Evolutionary conservation across 2,329 filamentous ascomycete genomes (phyloP).

Genomic region (Aspergillus glaucus): DNA sequence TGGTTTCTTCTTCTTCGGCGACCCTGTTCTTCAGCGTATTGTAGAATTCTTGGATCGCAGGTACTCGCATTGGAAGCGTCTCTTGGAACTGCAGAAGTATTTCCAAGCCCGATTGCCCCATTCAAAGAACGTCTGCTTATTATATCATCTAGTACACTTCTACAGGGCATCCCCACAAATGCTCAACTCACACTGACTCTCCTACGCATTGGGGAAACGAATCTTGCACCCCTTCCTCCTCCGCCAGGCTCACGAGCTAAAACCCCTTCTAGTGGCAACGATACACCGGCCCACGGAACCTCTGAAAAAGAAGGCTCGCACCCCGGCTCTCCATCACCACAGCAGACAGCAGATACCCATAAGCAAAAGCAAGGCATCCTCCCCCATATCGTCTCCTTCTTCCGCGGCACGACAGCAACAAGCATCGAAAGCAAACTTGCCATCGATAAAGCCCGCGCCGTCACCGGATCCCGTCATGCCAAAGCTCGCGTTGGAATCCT

Average conservation of each 20-base stretch:
- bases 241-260: constrained; percentile 35
- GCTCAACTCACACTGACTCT: constrained; percentile 76
- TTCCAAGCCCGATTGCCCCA: neutral
- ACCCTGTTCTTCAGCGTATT: constrained; percentile 61
- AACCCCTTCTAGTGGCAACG: constrained; percentile 23
- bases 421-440: constrained; percentile 66
- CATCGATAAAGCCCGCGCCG: constrained; percentile 65
- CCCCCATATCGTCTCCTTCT: constrained; percentile 51
- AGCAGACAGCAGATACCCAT: constrained; percentile 14
- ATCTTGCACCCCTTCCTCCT: constrained; percentile 69
- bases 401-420: constrained; percentile 65
- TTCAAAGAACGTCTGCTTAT: constrained; percentile 10
- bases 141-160: constrained; percentile 51
- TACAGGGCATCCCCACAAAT: constrained; percentile 80
- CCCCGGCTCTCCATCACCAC: constrained; percentile 45
- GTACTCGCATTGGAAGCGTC: constrained; percentile 67
- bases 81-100: constrained; percentile 63
- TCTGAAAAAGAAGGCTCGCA: constrained; percentile 58
- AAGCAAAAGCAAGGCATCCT: neutral
- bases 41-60: constrained; percentile 44
- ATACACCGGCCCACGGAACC: constrained; percentile 51
- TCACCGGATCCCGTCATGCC: constrained; percentile 53
- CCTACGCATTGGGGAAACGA: constrained; percentile 72
- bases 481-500: constrained; percentile 67
- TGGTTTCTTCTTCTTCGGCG: constrained; percentile 75